Evolutionary conservation across 2,329 filamentous ascomycete species (phyloP), one percentile per base, ranked within the genome.

Genomic region (Clonostachys sp.): DNA sequence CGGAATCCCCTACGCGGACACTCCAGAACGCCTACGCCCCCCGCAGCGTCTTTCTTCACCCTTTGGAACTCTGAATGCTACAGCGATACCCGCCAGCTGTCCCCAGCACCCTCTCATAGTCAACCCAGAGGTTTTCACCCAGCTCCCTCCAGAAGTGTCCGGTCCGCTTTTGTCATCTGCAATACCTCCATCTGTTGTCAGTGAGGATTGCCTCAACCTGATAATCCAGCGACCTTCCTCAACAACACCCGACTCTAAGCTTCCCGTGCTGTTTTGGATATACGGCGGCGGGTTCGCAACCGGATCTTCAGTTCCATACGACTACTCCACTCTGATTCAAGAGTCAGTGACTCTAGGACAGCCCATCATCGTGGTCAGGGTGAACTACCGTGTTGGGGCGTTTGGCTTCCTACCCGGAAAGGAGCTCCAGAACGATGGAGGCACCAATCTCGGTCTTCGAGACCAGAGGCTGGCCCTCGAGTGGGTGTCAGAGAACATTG

Each of bases 1-100:
- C 47, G 86, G 84, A 16, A 89, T 94, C 47, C 88, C 87, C 4
- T 94, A 83, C 58, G 87, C 87, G 3, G 72, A 88, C 51, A 86
- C 84, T 0, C 62, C 72, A 4, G 69, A 89, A 24, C 81, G 89
- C 13, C 75, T 94, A 34, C 83, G 78, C 58, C 83, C 86, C 7
- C 89, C 89, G 1, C 75, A 83, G 58, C 60, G 51, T 18, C 66
- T 88, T 16, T 79, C 73, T 6, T 65, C 70, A 6, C 56, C 73
- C 1, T 63, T 88, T 1, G 46, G 83, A 2, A 83, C 72, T 0
- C 70, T 86, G 35, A 73, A 81, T 38, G 85, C 81, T 1, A 83
- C 78, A 0, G 75, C 74, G 0, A 55, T 63, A 16, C 75, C 84
- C 1, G 75, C 73, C 9, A 75, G 84, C 10, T 94, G 88, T 55